phyloP scores from a whole-genome alignment of 139 green algal species.

The Chlamydomonas eustigma region DNA sequence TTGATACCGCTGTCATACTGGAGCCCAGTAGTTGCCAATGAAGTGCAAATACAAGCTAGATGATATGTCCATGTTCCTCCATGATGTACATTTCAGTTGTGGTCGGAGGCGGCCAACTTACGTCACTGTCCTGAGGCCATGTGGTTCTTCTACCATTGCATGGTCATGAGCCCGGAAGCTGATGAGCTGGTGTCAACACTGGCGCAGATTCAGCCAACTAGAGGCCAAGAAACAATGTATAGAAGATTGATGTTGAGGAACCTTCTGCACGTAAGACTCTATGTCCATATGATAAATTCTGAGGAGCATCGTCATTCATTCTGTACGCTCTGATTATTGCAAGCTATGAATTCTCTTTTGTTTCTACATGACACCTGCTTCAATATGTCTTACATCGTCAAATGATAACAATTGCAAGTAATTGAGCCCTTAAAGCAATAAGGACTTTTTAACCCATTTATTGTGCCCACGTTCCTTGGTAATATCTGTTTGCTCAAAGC shows the following conservation, averaged over 20 bases:
- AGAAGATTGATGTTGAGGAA: slow-evolving; percentile 3
- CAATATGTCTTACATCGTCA: no score
- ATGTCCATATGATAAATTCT: no score
- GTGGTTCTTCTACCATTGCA: slow-evolving; percentile 73
- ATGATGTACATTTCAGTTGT: not conserved
- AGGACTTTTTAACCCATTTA: no score
- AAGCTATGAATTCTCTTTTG: no score
- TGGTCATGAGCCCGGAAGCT: not conserved
- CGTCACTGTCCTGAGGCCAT: slow-evolving; percentile 68
- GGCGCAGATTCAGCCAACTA: not conserved
- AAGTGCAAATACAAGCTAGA: not conserved
- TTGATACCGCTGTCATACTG: not conserved
- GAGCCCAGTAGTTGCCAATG: no score
- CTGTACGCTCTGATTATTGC: no score
- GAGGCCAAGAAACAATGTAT: not conserved
- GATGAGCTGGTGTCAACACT: not conserved
- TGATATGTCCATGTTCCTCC: not conserved
- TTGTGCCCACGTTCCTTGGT: no score
- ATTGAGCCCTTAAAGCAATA: no score
- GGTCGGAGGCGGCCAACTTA: slow-evolving; percentile 69
- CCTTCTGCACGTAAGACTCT: not conserved
- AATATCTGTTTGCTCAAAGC: no score
- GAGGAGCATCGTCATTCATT: no score
- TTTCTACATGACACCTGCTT: no score
- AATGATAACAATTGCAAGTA: no score